phyloP scores from a whole-genome alignment of 148 eudicot species.

The Dysphania ambrosioides region DNA sequence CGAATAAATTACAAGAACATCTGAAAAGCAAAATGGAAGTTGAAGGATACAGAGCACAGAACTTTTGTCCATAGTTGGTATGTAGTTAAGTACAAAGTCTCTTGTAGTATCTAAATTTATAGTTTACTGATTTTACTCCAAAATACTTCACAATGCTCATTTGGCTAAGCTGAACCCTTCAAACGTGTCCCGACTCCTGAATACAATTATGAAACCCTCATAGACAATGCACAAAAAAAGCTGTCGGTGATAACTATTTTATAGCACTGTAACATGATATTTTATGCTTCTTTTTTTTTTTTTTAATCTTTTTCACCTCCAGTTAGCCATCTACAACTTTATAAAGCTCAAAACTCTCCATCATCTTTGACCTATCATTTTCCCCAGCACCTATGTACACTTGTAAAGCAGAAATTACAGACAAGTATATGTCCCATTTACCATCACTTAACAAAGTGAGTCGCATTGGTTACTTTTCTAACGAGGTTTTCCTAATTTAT shows the following conservation, averaged over 20 bases:
- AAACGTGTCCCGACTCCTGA: not conserved
- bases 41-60: no score
- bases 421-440: conserved; percentile 18
- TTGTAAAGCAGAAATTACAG: conserved; percentile 18
- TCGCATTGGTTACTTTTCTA: not conserved
- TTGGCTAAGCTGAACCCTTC: no score
- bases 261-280: conserved; percentile 10
- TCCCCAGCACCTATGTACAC: not conserved
- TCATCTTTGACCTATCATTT: not conserved
- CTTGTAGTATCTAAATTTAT: no score
- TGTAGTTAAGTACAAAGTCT: no score
- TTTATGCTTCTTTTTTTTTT: not conserved
- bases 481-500: no score
- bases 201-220: not conserved
- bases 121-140: no score
- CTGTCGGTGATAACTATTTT: conserved; percentile 26
- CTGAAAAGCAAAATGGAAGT: no score
- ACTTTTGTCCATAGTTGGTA: no score
- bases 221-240: conserved; percentile 9
- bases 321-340: not conserved
- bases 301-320: not conserved
- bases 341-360: conserved; percentile 14
- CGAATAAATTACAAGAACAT: no score
- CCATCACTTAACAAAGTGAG: conserved; percentile 6
- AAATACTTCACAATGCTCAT: no score